Base-by-base conservation (phyloP, 345 rosid genomes). In the Excoecaria agallocha region DNA sequence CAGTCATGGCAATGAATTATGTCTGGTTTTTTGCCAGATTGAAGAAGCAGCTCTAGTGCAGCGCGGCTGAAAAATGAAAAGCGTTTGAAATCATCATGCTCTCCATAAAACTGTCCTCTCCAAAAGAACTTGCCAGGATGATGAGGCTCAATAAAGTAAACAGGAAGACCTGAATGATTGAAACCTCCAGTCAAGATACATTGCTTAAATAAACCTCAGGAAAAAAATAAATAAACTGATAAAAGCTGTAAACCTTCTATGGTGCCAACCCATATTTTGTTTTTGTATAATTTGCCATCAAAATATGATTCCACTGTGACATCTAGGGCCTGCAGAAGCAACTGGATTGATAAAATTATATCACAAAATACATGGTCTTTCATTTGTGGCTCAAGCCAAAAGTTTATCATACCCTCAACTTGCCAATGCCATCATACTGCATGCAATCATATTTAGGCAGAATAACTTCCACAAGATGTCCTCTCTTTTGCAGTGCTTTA, bases 1-100 rank as follows among this genome's bases (percentile, higher is more conserved):
- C 99, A 95, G 81, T 95, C 99, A 76, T 95, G 99, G 81, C 98
- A 95, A 79, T 95, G 99, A 60, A 95, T 91, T 78, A 95, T 91
- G 83, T 95, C 98, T 1, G 99, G 99, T 81, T 83, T 90, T 83
- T 95, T 92, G 75, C 97, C 97, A 63, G 97, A 81, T 84, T 87
- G 97, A 78, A 87, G 89, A 79, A 95, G 91, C 84, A 92, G 83
- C 86, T 95, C 97, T 67, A 95, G 88, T 10, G 99, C 99, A 66
- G 96, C 98, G 35, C 98, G 97, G 80, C 99, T 92, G 72, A 95
- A 95, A 83, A 76, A 95, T 30, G 98, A 95, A 81, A 95, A 95
- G 60, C 99, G 95, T 79, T 71, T 89, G 81, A 95, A 95, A 86
- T 95, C 99, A 79, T 95, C 99, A 64, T 76, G 85, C 84, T 95